Percentiles rank a stretch among this genome's conserved stretches.
Evolutionary conservation across 225 moss, liverwort and hornwort genomes (phyloP).

Genomic region (Rhytidiadelphus loreus): DNA sequence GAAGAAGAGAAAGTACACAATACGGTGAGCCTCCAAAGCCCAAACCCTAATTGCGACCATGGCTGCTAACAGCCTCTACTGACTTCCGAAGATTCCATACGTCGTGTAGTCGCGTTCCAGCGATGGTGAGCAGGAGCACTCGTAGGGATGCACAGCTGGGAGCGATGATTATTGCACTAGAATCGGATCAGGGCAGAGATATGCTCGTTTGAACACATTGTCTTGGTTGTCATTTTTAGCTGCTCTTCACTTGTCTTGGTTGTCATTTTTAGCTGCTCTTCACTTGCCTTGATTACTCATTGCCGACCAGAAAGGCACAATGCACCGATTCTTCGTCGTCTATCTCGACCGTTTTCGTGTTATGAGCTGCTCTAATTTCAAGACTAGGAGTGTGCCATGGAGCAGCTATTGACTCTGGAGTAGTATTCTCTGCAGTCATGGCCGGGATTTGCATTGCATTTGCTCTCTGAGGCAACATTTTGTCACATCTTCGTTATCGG

Average conservation of each 20-base stretch:
- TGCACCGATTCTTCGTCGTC: background rate
- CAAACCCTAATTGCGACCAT: background rate
- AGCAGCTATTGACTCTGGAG: background rate
- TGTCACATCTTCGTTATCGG: background rate
- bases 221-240: background rate
- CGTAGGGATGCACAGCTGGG: background rate
- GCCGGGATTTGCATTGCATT: background rate
- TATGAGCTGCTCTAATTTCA: background rate
- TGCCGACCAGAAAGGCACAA: background rate
- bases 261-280: background rate
- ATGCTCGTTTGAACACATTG: background rate
- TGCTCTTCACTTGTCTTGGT: background rate
- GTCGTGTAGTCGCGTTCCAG: background rate
- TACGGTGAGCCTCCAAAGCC: background rate
- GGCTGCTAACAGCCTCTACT: background rate
- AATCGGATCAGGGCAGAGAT: background rate
- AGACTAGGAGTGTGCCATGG: background rate
- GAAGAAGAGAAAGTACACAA: background rate
- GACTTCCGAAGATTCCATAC: background rate
- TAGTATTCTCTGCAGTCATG: background rate
- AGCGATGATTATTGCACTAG: background rate
- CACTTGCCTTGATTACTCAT: background rate
- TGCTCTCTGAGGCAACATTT: background rate
- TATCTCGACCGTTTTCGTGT: background rate
- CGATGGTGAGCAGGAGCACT: background rate